Conservation (phyloP, 768 basidiomycete species). For the Tulasnella sp. region DNA sequence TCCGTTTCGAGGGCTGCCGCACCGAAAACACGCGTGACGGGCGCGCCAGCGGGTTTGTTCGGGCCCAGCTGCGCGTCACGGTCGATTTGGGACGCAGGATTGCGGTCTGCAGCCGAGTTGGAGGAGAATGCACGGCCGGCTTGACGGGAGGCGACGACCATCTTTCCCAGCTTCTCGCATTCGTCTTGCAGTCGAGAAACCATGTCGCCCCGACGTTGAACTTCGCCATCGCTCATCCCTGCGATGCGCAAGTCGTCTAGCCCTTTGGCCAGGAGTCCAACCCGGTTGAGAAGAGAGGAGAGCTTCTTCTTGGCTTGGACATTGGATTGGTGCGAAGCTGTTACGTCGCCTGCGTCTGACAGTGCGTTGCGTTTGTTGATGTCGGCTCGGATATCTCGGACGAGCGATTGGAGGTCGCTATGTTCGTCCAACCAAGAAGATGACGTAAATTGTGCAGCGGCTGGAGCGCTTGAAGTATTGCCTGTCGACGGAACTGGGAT, state of each 20-base stretch:
- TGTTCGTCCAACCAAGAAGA: conserved; percentile 88
- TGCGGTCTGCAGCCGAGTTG: conserved; percentile 28
- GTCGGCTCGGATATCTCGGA: conserved; percentile 73
- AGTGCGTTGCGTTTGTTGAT: conserved; percentile 82
- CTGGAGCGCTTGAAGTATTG: conserved; percentile 14
- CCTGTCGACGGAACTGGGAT: conserved; percentile 37
- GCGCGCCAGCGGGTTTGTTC: conserved; percentile 25
- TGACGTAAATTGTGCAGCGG: conserved; percentile 46
- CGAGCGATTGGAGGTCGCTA: conserved; percentile 54
- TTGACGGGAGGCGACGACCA: conserved; percentile 55
- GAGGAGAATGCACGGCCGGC: conserved; percentile 15
- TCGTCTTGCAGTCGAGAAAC: conserved; percentile 81
- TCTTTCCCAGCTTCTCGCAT: conserved; percentile 73
- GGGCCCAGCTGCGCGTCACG: conserved; percentile 52
- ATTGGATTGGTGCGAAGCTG: conserved; percentile 62
- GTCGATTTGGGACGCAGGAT: conserved; percentile 42
- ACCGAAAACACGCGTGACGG: conserved; percentile 71
- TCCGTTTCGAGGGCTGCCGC: conserved; percentile 60
- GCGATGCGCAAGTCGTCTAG: conserved; percentile 49
- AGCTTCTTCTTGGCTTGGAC: conserved; percentile 79
- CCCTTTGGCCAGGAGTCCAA: conserved; percentile 57
- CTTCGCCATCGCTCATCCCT: conserved; percentile 85
- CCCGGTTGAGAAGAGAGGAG: conserved; percentile 60
- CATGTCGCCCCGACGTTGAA: conserved; percentile 80
- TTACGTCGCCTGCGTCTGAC: conserved; percentile 57